Base-by-base conservation (phyloP, 306 rosid genomes). In the Geum urbanum region DNA sequence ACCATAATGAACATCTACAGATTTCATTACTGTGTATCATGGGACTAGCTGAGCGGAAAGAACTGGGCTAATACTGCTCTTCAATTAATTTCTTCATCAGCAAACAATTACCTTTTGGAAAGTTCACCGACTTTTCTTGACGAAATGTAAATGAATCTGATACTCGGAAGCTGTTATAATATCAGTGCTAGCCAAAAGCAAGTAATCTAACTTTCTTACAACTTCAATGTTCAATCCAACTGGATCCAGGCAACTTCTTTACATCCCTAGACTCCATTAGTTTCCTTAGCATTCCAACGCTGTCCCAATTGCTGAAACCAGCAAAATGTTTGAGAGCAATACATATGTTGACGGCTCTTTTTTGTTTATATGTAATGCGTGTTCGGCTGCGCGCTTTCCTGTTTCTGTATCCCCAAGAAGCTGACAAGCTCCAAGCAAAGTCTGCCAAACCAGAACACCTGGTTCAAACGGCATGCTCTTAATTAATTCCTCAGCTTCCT, bases 391-490 rank as follows among this genome's bases (percentile, higher is more conserved):
- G 16, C 76, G 79, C 72, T 84, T 80, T 55, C 88, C 96, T 0
- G 78, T 84, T 81, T 81, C 86, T 14, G 82, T 77, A 74, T 90
- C 82, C 20, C 86, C 88, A 22, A 85, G 91, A 70, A 79, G 24
- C 59, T 80, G 82, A 82, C 96, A 87, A 66, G 96, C 91, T 69
- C 94, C 66, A 9, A 87, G 94, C 82, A 90, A 81, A 59, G 94
- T 90, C 77, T 90, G 87, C 96, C 96, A 90, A 57, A 86, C 80
- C 64, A 83, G 74, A 7, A 67, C 80, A 77, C 94, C 84, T 8
- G 96, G 84, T 66, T 70, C 62, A 74, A 70, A 84, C 24, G 91
- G 86, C 89, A 90, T 90, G 76, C 45, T 62, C 65, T 41, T 52
- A 61, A 87, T 90, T 56, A 90, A 67, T 44, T 87, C 87, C 82